Conservation (phyloP, 257 asterid genomes). For the Solanum clarkiae region DNA sequence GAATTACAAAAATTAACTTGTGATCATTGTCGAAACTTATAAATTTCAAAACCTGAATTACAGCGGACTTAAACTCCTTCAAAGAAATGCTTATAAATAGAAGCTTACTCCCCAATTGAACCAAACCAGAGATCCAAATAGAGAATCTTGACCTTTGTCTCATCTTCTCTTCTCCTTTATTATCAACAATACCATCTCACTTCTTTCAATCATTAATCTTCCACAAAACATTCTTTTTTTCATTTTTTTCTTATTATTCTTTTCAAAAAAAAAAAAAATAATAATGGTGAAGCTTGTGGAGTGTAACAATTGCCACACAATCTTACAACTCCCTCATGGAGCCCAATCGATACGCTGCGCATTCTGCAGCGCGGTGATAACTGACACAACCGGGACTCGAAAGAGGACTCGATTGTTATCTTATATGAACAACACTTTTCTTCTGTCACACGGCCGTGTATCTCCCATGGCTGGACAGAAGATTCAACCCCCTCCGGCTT, state of each 20-base stretch:
- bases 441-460: constrained; percentile 10
- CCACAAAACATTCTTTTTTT: neutral
- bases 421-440: neutral
- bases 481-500: constrained; percentile 7
- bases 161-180: neutral
- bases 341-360: constrained; percentile 70
- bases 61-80: neutral
- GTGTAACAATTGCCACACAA: constrained; percentile 66
- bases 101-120: neutral
- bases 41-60: neutral
- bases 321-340: constrained; percentile 73
- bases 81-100: neutral
- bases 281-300: constrained; percentile 51
- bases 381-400: constrained; percentile 22
- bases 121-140: neutral
- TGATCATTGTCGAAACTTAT: neutral
- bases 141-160: neutral
- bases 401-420: neutral
- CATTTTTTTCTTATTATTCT: neutral
- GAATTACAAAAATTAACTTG: neutral
- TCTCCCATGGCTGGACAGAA: neutral
- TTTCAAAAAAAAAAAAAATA: neutral
- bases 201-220: neutral
- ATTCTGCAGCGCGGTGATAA: constrained; percentile 47
- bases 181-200: neutral